Evolutionary conservation across 2,329 filamentous ascomycete genomes (phyloP).

Genomic region (Hawksworthiomyces lignivorus): DNA sequence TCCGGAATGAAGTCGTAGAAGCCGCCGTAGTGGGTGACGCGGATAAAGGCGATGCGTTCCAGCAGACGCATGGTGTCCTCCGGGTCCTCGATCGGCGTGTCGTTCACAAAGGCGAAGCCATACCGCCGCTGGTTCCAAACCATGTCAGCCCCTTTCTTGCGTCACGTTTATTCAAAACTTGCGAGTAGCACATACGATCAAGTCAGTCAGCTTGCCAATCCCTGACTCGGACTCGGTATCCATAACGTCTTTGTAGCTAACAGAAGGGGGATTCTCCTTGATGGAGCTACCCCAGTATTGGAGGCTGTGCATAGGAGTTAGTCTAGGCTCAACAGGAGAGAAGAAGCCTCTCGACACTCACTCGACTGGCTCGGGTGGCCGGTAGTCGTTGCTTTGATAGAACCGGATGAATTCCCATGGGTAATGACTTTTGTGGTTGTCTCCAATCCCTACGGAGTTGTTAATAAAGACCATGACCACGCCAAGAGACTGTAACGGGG

Average conservation of each 20-base stretch:
- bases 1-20: slow-evolving; percentile 81
- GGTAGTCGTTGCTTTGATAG: slow-evolving; percentile 30
- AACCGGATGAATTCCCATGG: slow-evolving; percentile 52
- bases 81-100: slow-evolving; percentile 57
- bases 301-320: slow-evolving; percentile 10
- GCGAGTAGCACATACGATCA: slow-evolving; percentile 34
- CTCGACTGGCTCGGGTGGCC: slow-evolving; percentile 26
- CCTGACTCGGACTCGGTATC: slow-evolving; percentile 36
- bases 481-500: background rate
- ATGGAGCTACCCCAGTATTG: slow-evolving; percentile 27
- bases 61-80: slow-evolving; percentile 68
- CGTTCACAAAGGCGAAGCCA: slow-evolving; percentile 72
- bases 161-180: background rate
- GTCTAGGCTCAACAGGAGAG: background rate
- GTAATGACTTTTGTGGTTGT: slow-evolving; percentile 63
- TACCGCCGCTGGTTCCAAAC: slow-evolving; percentile 46
- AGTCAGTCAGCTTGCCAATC: slow-evolving; percentile 54
- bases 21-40: slow-evolving; percentile 82
- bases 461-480: background rate
- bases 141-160: background rate
- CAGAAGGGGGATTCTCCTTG: slow-evolving; percentile 43
- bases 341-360: slow-evolving; percentile 16
- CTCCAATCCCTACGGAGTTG: slow-evolving; percentile 49
- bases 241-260: slow-evolving; percentile 57
- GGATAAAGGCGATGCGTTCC: slow-evolving; percentile 76